A percentile compares a stretch with the other conserved stretches of the same genome.
phyloP scores from a whole-genome alignment of 73 alveolate species.

The Loxodes magnus region DNA sequence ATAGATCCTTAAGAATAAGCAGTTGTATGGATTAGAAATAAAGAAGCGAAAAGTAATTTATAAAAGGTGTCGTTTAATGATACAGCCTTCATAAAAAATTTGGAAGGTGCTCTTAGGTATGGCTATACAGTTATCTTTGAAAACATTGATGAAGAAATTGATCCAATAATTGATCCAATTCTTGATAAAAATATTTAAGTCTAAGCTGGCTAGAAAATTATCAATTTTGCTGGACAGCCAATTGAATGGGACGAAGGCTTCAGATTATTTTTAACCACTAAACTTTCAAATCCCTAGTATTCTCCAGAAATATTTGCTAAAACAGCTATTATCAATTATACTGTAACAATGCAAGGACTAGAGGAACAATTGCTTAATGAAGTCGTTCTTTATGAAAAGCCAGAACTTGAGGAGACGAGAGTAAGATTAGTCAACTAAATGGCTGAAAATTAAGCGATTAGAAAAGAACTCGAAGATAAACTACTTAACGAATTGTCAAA shows the following conservation, averaged over 20 bases:
- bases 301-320: slow-evolving; percentile 99
- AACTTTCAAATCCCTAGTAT: slow-evolving; percentile 96
- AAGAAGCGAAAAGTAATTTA: slow-evolving; percentile 68
- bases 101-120: slow-evolving; percentile 82
- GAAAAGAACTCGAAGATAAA: slow-evolving; percentile 86
- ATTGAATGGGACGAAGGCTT: slow-evolving; percentile 85
- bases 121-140: slow-evolving; percentile 80
- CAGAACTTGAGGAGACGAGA: slow-evolving; percentile 94
- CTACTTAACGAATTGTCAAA: slow-evolving; percentile 64
- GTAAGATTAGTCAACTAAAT: slow-evolving; percentile 86
- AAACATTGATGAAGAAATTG: slow-evolving; percentile 90
- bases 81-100: slow-evolving; percentile 81
- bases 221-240: slow-evolving; percentile 61
- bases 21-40: slow-evolving; percentile 75
- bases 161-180: slow-evolving; percentile 98
- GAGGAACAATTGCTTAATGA: slow-evolving; percentile 96
- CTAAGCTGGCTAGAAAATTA: slow-evolving; percentile 78
- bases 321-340: slow-evolving; percentile 96
- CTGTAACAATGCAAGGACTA: slow-evolving; percentile 94
- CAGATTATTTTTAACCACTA: slow-evolving; percentile 92
- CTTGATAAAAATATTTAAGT: slow-evolving; percentile 90
- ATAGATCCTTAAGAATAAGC: slow-evolving; percentile 98
- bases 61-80: slow-evolving; percentile 86
- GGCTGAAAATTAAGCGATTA: slow-evolving; percentile 83
- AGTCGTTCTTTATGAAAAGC: slow-evolving; percentile 97